Evolutionary conservation across 2,329 filamentous ascomycete genomes (phyloP).

Genomic region (Curvularia hawaiiensis): DNA sequence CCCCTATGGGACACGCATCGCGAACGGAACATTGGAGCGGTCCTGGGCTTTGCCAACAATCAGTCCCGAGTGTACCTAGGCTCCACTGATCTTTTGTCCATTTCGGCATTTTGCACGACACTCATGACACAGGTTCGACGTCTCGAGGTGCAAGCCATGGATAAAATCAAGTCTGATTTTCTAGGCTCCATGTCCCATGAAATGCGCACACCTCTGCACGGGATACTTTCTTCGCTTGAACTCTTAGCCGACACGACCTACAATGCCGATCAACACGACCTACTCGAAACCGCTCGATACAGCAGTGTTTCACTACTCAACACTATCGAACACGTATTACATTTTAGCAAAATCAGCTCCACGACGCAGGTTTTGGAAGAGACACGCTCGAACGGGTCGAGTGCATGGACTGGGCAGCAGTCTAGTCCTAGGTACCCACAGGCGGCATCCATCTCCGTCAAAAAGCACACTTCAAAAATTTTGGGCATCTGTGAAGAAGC

Average conservation of each 20-base stretch:
- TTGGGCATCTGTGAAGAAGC: slow-evolving; percentile 7
- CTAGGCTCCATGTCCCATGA: slow-evolving; percentile 14
- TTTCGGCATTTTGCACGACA: slow-evolving; percentile 14
- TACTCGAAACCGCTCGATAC: slow-evolving; percentile 10
- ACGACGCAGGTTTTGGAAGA: background rate
- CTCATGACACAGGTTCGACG: slow-evolving; percentile 15
- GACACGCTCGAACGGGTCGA: slow-evolving; percentile 1
- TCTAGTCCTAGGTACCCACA: slow-evolving; percentile 2
- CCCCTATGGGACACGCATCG: slow-evolving; percentile 13
- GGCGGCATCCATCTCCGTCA: background rate
- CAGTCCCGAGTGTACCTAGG: slow-evolving; percentile 11
- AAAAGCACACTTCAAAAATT: background rate
- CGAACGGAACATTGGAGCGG: slow-evolving; percentile 12
- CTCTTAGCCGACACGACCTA: slow-evolving; percentile 9
- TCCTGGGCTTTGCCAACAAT: slow-evolving; percentile 10
- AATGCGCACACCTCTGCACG: slow-evolving; percentile 14
- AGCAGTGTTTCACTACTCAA: slow-evolving; percentile 11
- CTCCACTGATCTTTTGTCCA: slow-evolving; percentile 11
- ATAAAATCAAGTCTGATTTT: slow-evolving; percentile 14
- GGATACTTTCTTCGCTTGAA: slow-evolving; percentile 10
- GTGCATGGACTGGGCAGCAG: background rate
- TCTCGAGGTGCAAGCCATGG: slow-evolving; percentile 14
- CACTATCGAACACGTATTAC: slow-evolving; percentile 12
- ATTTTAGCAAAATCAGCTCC: slow-evolving; percentile 15
- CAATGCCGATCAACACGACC: slow-evolving; percentile 8